Evolutionary conservation across 768 basidiomycete species (phyloP).

Genomic region (Amanita fuliginea): DNA sequence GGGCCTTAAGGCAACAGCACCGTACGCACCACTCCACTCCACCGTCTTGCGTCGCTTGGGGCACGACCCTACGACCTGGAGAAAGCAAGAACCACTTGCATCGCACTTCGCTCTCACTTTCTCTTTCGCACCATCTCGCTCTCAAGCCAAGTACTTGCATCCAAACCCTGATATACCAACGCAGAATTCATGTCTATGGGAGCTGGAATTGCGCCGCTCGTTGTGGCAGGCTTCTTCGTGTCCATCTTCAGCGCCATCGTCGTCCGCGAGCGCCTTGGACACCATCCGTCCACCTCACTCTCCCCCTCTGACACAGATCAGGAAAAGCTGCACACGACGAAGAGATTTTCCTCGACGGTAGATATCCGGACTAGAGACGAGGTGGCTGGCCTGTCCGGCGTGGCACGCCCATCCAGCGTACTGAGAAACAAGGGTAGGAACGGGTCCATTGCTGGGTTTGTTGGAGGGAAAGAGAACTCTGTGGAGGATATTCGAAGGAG

Average conservation of each 20-base stretch:
- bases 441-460: too few relatives aligned
- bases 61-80: not conserved
- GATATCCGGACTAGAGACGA: not conserved
- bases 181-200: not conserved
- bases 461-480: not conserved
- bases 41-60: not conserved
- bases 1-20: not conserved
- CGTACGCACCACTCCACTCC: not conserved
- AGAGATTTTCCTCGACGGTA: not conserved
- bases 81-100: not conserved
- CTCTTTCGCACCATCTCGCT: not conserved
- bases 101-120: not conserved
- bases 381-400: not conserved
- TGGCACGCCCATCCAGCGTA: not conserved
- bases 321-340: not conserved
- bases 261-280: not conserved
- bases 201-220: not conserved
- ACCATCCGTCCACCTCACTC: not conserved
- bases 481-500: not conserved
- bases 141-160: not conserved
- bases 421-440: too few relatives aligned
- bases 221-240: not conserved
- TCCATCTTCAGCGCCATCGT: not conserved
- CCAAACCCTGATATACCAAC: not conserved
- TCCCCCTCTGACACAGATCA: not conserved